Evolutionary conservation across 2,329 filamentous ascomycete species (phyloP), one percentile per base, ranked within the genome.

Genomic region (Taxawa tesnikishii): DNA sequence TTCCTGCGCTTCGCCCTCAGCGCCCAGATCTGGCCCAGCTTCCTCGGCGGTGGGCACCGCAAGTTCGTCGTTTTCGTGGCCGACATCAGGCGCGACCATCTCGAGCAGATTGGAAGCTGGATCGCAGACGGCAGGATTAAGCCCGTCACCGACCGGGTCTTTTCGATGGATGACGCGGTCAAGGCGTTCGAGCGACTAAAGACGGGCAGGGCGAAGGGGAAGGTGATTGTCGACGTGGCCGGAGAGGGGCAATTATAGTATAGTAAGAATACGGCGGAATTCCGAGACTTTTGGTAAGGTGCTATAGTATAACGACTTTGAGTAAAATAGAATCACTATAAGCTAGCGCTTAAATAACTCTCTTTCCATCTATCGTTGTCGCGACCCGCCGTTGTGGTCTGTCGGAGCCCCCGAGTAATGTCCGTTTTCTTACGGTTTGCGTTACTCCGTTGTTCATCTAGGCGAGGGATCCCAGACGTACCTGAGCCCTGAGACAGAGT

Each of bases 61-160:
- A 58, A 57, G 36, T 62, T 55, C 32, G 48, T 53, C 23, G 39
- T 59, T 19, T 31, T 62, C 9, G 28, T 54, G 13, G 37, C 51
- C 1, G 53, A 60, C 34, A 52, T 55, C 26, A 56, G 53, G 1
- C 43, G 48, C 3, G 59, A 64, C 6, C 56, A 71, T 21, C 44
- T 76, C 16, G 54, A 44, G 16, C 51, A 63, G 42, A 49, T 80
- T 28, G 72, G 50, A 0, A 46, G 55, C 28, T 71, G 65, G 69
- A 57, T 80, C 51, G 49, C 56, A 17, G 64, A 73, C 38, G 71
- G 70, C 2, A 75, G 69, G 47, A 41, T 80, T 14, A 68, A 61
- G 51, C 48, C 63, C 1, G 59, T 74, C 1, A 51, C 77, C 18
- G 75, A 79, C 42, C 57, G 64, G 34, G 53, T 58, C 1, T 75